phyloP scores from a whole-genome alignment of 2,329 filamentous ascomycete species.

The Cercospora brassicicola region DNA sequence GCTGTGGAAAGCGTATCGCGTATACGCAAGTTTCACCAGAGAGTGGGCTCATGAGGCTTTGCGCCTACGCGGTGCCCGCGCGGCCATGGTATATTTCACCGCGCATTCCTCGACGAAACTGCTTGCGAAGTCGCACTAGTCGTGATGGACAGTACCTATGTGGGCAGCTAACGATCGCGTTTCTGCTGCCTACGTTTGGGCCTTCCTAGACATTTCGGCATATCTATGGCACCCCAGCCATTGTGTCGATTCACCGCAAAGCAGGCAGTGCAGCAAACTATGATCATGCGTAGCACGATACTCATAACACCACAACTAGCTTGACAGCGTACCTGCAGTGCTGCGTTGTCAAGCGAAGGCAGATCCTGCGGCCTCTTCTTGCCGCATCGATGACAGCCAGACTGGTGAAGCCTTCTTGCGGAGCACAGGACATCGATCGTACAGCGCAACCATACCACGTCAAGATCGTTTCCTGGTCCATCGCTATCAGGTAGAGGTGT shows the following conservation, averaged over 20 bases:
- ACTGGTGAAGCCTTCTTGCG: not conserved
- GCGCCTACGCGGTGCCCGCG: not conserved
- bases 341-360: not conserved
- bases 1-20: not conserved
- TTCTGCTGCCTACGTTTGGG: not conserved
- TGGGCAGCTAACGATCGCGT: not conserved
- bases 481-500: not conserved
- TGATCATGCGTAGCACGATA: not conserved
- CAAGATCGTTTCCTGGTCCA: not conserved
- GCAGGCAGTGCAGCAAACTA: not conserved
- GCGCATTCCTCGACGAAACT: not conserved
- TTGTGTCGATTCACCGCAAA: not conserved
- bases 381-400: not conserved
- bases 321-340: slow-evolving; percentile 1
- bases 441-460: not conserved
- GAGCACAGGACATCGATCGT: not conserved
- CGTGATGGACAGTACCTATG: not conserved
- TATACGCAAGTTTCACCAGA: not conserved
- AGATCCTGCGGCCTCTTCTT: not conserved
- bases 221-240: not conserved
- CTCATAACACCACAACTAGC: not conserved
- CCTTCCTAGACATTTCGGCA: not conserved
- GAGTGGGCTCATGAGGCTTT: not conserved
- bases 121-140: not conserved
- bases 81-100: not conserved